These are phyloP conservation scores for Medicago lupulina DNA, from an alignment of 306 rosid genomes.

Conservation along the genomic window DNA sequence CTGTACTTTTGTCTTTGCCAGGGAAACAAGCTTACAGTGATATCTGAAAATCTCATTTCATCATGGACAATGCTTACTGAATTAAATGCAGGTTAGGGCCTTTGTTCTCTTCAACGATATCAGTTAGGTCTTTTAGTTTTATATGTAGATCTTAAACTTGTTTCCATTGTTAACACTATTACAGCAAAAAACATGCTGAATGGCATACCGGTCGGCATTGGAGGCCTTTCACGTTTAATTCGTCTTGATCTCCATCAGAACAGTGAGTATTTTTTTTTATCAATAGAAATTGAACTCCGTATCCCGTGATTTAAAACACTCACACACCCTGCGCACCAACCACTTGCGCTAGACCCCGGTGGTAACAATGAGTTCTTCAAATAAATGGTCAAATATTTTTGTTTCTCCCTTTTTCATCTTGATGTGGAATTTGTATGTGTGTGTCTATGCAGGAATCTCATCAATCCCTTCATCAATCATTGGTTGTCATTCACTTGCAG, in stretches of 20 bases:
- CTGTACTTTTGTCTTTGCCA: slow-evolving; percentile 44
- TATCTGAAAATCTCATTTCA: slow-evolving; percentile 68
- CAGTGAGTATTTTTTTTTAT: slow-evolving; percentile 60
- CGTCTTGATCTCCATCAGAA: slow-evolving; percentile 87
- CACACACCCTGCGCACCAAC: neutral
- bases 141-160: slow-evolving; percentile 30
- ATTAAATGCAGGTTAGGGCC: slow-evolving; percentile 77
- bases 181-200: slow-evolving; percentile 85
- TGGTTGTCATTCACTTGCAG: slow-evolving; percentile 76
- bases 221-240: slow-evolving; percentile 79
- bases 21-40: slow-evolving; percentile 81
- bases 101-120: slow-evolving; percentile 28
- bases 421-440: slow-evolving; percentile 33
- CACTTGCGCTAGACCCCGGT: neutral
- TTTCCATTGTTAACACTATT: slow-evolving; percentile 35
- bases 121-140: slow-evolving; percentile 34
- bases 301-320: neutral
- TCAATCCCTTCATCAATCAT: slow-evolving; percentile 77
- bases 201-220: slow-evolving; percentile 75
- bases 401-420: slow-evolving; percentile 37
- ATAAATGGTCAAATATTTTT: slow-evolving; percentile 23
- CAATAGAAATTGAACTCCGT: neutral
- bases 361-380: slow-evolving; percentile 65
- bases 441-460: slow-evolving; percentile 68
- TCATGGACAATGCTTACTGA: slow-evolving; percentile 89